phyloP scores from a whole-genome alignment of 805 yeast species.

The Pichia eremophila region DNA sequence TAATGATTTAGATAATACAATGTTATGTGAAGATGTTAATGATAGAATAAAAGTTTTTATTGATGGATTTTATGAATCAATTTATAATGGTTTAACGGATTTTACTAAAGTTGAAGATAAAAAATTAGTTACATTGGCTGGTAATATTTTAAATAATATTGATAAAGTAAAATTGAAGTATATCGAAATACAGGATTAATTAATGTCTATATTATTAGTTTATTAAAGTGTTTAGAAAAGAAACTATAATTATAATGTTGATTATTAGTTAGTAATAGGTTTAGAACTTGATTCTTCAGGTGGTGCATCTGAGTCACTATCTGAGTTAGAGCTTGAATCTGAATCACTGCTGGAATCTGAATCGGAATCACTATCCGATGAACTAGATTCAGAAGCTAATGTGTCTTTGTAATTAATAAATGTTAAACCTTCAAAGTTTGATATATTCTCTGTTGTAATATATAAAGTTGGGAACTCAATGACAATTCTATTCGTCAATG shows the following conservation, averaged over 20 bases:
- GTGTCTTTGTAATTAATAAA: not conserved
- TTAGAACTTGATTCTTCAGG: slow-evolving; percentile 20
- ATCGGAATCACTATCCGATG: slow-evolving; percentile 4
- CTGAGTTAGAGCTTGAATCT: slow-evolving; percentile 5
- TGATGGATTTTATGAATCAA: slow-evolving; percentile 42
- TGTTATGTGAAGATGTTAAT: slow-evolving; percentile 46
- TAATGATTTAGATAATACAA: slow-evolving; percentile 9
- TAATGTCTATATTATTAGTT: not conserved
- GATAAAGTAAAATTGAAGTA: slow-evolving; percentile 13
- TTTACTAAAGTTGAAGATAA: slow-evolving; percentile 45
- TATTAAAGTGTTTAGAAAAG: not conserved
- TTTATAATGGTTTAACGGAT: slow-evolving; percentile 40
- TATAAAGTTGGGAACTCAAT: slow-evolving; percentile 72
- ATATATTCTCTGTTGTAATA: slow-evolving; percentile 18
- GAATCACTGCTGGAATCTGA: slow-evolving; percentile 7
- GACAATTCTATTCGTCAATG: slow-evolving; percentile 47
- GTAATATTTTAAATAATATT: slow-evolving; percentile 11
- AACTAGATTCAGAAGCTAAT: slow-evolving; percentile 1
- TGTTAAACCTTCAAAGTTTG: not conserved
- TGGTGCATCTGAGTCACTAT: slow-evolving; percentile 10
- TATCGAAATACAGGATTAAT: slow-evolving; percentile 9
- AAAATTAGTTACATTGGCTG: slow-evolving; percentile 14
- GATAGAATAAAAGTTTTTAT: slow-evolving; percentile 45
- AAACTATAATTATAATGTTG: no score
- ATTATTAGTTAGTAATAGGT: not conserved